phyloP scores from a whole-genome alignment of 1,139 yeast genomes.

The Pichia sp. region DNA sequence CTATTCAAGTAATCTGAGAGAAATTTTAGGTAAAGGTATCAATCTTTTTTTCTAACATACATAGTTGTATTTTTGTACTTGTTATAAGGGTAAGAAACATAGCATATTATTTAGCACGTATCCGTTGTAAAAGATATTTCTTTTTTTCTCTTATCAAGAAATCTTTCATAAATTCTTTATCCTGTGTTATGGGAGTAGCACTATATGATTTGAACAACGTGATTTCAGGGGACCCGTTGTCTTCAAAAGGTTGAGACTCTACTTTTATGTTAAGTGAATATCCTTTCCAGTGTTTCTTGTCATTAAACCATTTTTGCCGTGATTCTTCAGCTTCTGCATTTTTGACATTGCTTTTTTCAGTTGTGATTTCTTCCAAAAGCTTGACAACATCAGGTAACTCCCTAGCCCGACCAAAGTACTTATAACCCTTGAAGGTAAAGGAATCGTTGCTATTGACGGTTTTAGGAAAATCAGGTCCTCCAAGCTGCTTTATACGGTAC shows the following conservation, averaged over 20 bases:
- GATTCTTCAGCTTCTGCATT: neutral
- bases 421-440: constrained; percentile 41
- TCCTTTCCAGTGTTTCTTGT: constrained; percentile 4
- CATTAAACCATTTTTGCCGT: neutral
- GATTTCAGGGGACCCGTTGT: neutral
- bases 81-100: too few relatives aligned
- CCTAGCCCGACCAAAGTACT: constrained; percentile 79
- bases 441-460: constrained; percentile 6
- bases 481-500: constrained; percentile 55
- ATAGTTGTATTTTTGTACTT: neutral
- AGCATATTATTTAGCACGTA: constrained; percentile 3
- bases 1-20: constrained; percentile 29
- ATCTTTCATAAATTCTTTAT: constrained; percentile 3
- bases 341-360: constrained; percentile 18
- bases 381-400: constrained; percentile 72
- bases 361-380: constrained; percentile 35
- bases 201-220: neutral
- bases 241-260: neutral
- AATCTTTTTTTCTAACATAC: constrained; percentile 18
- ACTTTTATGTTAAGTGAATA: neutral
- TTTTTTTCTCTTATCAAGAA: constrained; percentile 10
- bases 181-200: neutral
- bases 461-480: constrained; percentile 49
- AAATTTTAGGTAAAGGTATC: constrained; percentile 21
- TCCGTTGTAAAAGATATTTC: constrained; percentile 2